phyloP scores from a whole-genome alignment of 2,329 filamentous ascomycete genomes.

The Pseudopyrenochaeta lycopersici region DNA sequence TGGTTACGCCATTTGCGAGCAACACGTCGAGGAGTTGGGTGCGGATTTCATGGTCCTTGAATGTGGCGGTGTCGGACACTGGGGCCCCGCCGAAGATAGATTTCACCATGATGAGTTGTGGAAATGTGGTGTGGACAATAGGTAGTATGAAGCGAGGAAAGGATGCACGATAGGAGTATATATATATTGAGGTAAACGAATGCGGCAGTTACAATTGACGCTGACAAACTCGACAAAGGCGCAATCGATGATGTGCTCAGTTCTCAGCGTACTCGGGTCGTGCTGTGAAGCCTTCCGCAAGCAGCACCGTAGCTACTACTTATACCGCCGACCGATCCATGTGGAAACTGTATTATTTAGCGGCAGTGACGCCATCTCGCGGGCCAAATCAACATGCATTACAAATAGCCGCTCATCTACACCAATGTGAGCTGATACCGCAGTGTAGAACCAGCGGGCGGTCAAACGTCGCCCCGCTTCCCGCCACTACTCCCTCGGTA shows the following conservation, averaged over 20 bases:
- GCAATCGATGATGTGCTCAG: slow-evolving; percentile 2
- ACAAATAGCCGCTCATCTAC: too few species aligned
- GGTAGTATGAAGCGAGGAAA: background rate
- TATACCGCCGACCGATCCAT: too few species aligned
- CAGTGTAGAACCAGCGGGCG: too few species aligned
- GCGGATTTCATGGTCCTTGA: slow-evolving; percentile 19
- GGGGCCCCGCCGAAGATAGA: slow-evolving; percentile 47
- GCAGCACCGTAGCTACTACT: too few species aligned
- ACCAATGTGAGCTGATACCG: too few species aligned
- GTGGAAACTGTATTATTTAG: too few species aligned
- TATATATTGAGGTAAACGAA: background rate
- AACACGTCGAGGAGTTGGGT: slow-evolving; percentile 38
- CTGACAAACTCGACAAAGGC: background rate
- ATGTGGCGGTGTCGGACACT: slow-evolving; percentile 26
- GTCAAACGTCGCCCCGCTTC: too few species aligned
- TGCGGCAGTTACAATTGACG: background rate
- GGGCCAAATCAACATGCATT: too few species aligned
- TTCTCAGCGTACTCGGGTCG: background rate
- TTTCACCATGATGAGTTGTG: slow-evolving; percentile 40
- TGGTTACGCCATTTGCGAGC: slow-evolving; percentile 44
- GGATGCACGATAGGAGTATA: background rate
- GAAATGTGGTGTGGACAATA: background rate
- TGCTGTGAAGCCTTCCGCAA: too few species aligned
- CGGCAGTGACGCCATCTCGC: too few species aligned
- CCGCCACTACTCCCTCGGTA: too few species aligned